A percentile compares a stretch with the other conserved stretches of the same genome.
Conservation (phyloP, 306 rosid species). For the Acmispon strigosus region DNA sequence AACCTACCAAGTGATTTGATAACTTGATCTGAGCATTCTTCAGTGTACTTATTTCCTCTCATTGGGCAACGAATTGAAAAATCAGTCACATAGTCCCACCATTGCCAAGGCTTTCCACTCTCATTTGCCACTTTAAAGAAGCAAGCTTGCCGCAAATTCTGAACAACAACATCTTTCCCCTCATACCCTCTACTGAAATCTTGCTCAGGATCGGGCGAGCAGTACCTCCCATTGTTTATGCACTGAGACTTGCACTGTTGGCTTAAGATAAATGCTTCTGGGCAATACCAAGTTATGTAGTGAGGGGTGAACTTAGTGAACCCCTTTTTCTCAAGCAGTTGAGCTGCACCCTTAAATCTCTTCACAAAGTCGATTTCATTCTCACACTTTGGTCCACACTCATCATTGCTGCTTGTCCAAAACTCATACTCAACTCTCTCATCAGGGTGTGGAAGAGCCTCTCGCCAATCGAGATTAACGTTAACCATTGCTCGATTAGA, state of each 20-base stretch:
- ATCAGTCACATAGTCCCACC: conserved; percentile 98
- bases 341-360: conserved; percentile 89
- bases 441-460: conserved; percentile 99
- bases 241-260: conserved; percentile 90
- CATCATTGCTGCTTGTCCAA: conserved; percentile 97
- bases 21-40: conserved; percentile 80
- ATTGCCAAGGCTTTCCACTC: conserved; percentile 87
- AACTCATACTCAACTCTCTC: conserved; percentile 95
- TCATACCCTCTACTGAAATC: conserved; percentile 80
- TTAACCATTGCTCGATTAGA: conserved; percentile 64
- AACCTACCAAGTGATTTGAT: conserved; percentile 75
- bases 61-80: conserved; percentile 93
- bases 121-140: conserved; percentile 86
- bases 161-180: conserved; percentile 87
- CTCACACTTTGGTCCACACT: conserved; percentile 92
- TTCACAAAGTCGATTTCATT: conserved; percentile 64
- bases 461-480: conserved; percentile 92
- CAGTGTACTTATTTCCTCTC: conserved; percentile 59
- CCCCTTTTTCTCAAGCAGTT: conserved; percentile 84
- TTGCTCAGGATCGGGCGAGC: conserved; percentile 97
- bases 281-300: conserved; percentile 95
- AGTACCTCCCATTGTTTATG: conserved; percentile 87
- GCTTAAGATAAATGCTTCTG: conserved; percentile 73
- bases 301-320: conserved; percentile 84
- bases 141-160: conserved; percentile 88